These are phyloP conservation scores for Ascosphaera aggregata DNA, from an alignment of 2,329 filamentous ascomycete species.

Conservation along the genomic window DNA sequence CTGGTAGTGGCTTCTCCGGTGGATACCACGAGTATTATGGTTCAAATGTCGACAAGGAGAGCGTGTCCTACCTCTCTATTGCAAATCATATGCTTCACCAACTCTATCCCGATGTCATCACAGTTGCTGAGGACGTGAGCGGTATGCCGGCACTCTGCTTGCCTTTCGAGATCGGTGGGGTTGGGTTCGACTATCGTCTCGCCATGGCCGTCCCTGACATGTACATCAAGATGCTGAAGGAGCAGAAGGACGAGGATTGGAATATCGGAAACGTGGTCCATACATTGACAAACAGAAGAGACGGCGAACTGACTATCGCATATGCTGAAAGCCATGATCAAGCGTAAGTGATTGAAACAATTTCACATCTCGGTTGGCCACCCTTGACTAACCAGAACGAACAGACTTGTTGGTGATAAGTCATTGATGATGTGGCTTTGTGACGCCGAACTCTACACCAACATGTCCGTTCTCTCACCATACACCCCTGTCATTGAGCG, in stretches of 20 bases:
- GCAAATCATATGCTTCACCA: constrained; percentile 88
- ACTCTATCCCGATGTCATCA: constrained; percentile 73
- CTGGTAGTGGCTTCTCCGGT: constrained; percentile 64
- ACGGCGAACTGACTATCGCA: constrained; percentile 95
- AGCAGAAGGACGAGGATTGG: constrained; percentile 78
- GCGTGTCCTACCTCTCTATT: constrained; percentile 82
- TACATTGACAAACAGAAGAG: constrained; percentile 75
- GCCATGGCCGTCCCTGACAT: constrained; percentile 97
- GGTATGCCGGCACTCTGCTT: constrained; percentile 96
- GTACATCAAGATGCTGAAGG: constrained; percentile 98
- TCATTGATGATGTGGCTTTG: constrained; percentile 95
- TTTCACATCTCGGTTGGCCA: not conserved
- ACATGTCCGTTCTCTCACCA: constrained; percentile 77
- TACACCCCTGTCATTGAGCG: constrained; percentile 74
- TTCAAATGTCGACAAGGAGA: constrained; percentile 68
- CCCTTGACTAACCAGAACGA: not conserved
- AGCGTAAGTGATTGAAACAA: constrained; percentile 58
- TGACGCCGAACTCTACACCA: constrained; percentile 89
- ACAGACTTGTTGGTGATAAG: constrained; percentile 83
- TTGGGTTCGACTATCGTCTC: constrained; percentile 92
- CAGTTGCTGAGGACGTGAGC: constrained; percentile 89
- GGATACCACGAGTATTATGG: constrained; percentile 98
- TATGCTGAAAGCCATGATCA: constrained; percentile 97
- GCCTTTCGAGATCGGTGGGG: constrained; percentile 60
- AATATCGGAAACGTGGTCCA: constrained; percentile 66